A percentile compares a stretch with the other conserved stretches of the same genome.
Conservation (phyloP, 2,329 filamentous ascomycete species). For the Cordyceps javanica region DNA sequence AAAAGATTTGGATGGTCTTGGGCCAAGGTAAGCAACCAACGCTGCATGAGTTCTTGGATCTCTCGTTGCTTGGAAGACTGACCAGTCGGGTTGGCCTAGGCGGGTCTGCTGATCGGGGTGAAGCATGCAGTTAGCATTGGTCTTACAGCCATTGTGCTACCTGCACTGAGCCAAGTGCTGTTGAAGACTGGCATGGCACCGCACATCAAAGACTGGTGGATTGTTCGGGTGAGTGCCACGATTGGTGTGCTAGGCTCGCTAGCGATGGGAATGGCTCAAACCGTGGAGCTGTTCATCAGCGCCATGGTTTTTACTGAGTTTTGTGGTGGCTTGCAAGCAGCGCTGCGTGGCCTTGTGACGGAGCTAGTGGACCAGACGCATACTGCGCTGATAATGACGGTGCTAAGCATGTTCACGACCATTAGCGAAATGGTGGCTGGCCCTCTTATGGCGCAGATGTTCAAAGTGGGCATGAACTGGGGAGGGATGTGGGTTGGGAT, state of each 20-base stretch:
- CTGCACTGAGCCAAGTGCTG: neutral
- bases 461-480: slow-evolving; percentile 2
- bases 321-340: neutral
- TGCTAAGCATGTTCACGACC: neutral
- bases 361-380: slow-evolving; percentile 1
- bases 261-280: neutral
- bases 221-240: neutral
- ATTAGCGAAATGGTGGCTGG: slow-evolving; percentile 5
- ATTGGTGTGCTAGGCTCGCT: neutral
- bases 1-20: slow-evolving; percentile 13
- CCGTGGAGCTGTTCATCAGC: neutral
- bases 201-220: slow-evolving; percentile 8
- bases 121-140: neutral
- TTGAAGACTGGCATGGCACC: slow-evolving; percentile 2
- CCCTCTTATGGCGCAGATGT: neutral
- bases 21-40: slow-evolving; percentile 4
- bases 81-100: neutral
- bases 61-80: neutral
- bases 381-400: neutral
- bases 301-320: neutral
- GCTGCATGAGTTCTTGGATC: neutral
- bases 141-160: neutral
- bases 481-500: neutral
- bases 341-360: slow-evolving; percentile 3
- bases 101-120: neutral